These are phyloP conservation scores for Ustilaginoidea virens DNA, from an alignment of 2,329 filamentous ascomycete species.

Conservation along the genomic window DNA sequence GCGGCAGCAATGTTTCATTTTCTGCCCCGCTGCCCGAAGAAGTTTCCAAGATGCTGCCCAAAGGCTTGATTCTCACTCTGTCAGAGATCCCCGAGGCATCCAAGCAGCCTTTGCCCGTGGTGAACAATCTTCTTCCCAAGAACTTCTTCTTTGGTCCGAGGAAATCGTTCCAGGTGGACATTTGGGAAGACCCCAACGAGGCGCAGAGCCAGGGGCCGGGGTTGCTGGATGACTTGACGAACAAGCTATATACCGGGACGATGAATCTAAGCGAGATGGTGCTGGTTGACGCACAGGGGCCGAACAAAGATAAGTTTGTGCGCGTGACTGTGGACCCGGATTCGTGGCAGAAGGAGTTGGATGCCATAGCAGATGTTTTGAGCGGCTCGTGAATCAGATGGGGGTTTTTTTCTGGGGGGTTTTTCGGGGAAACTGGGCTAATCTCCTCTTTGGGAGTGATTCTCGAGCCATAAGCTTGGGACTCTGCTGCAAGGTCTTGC, in stretches of 20 bases:
- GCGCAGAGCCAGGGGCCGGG: background rate
- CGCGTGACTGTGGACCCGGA: conserved; percentile 5
- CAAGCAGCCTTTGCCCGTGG: conserved; percentile 21
- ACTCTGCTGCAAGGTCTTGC: too few species aligned
- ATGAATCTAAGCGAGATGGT: conserved; percentile 1
- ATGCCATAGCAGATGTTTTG: conserved; percentile 7
- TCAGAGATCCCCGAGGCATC: conserved; percentile 18
- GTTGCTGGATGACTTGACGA: background rate
- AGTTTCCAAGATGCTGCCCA: conserved; percentile 6
- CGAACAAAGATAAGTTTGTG: conserved; percentile 8
- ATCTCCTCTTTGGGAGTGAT: too few species aligned
- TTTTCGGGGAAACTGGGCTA: too few species aligned
- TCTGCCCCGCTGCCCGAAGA: conserved; percentile 6
- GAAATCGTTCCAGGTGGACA: background rate
- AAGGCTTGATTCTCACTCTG: conserved; percentile 14
- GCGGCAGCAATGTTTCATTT: conserved; percentile 10
- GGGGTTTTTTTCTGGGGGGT: too few species aligned
- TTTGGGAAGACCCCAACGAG: background rate
- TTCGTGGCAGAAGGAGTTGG: conserved; percentile 10
- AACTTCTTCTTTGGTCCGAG: background rate
- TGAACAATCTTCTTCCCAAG: conserved; percentile 3
- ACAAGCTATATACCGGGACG: background rate
- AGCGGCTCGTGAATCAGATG: too few species aligned
- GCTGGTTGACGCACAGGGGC: conserved; percentile 10
- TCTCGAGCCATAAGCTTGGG: too few species aligned